Evolutionary conservation across 2,329 filamentous ascomycete genomes (phyloP).

Genomic region (Falciphora oryzae): DNA sequence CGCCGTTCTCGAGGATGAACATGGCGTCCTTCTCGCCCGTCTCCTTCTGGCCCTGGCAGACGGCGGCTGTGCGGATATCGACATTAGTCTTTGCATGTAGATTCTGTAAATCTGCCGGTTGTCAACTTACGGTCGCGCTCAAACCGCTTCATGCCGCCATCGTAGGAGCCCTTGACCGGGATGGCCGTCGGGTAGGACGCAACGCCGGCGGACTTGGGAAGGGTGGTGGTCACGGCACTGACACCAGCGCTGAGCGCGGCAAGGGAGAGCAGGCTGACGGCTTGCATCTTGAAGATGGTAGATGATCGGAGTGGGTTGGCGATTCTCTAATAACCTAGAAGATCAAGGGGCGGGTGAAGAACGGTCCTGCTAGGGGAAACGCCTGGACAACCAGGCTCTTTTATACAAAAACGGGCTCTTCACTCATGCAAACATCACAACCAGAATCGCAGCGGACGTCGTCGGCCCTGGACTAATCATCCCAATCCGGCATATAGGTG

Average conservation of each 20-base stretch:
- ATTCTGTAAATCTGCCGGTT: no score
- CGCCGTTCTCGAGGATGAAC: conserved; percentile 44
- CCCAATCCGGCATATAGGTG: background rate
- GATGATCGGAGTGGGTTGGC: background rate
- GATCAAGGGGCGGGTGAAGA: no score
- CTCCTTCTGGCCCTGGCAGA: conserved; percentile 16
- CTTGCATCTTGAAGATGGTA: conserved; percentile 8
- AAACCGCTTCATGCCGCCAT: conserved; percentile 10
- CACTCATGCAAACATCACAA: no score
- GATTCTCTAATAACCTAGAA: no score
- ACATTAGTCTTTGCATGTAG: no score
- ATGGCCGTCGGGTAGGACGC: conserved; percentile 9
- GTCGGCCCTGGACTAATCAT: background rate
- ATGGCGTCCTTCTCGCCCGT: conserved; percentile 33
- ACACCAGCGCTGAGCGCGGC: conserved; percentile 7
- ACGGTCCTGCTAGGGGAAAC: no score
- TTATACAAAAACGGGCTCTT: no score
- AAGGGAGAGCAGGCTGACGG: conserved; percentile 7
- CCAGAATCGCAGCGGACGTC: no score
- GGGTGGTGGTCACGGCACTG: conserved; percentile 9
- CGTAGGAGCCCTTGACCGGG: conserved; percentile 10
- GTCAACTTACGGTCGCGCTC: conserved; percentile 10
- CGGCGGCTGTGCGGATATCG: background rate
- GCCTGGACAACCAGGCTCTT: no score
- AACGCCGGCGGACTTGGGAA: conserved; percentile 9